Base-by-base conservation (phyloP, 768 basidiomycete genomes). In the Rhodotorula toruloides region DNA sequence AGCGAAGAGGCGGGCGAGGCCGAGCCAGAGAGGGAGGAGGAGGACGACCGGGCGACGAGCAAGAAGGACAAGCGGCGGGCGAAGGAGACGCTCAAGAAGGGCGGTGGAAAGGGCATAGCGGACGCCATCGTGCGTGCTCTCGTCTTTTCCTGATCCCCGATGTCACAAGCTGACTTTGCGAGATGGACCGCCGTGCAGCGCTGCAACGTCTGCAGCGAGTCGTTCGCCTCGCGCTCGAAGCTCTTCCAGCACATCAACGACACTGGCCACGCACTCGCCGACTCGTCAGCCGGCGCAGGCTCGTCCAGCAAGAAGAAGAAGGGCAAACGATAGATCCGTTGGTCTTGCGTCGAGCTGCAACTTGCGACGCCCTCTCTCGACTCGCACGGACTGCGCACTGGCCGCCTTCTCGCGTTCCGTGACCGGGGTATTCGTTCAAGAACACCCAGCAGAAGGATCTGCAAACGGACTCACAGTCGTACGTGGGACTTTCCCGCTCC, bases 31-130 rank as follows among this genome's bases (percentile, higher is more conserved):
- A 36, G 36, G 21, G 55, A 19, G 22, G 48, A 68, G 32, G 58
- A 63, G 9, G 63, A 11, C 8, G 63, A 68, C 27, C 29, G 61
- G 25, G 75, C 78, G 54, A 70, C 83, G 65, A 84, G 90, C 11
- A 97, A 96, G 78, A 85, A 84, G 64, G 90, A 96, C 39, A 90
- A 87, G 77, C 80, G 93, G 53, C 82, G 86, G 54, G 86, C 87
- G 25, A 81, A 85, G 53, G 89, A 94, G 76, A 84, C 80, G 6
- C 70, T 68, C 16, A 75, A 71, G 64, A 75, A 72, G 56, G 65
- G 42, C 4, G 31, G 19, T 2, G 49, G 7, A 25, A 3, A 22
- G 53, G 37, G 29, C 21, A 13, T 17, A 10, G 40, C 16, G 5
- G 40, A 27, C 16, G 56, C 27, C 25, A 19, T 25, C 21, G 46